Evolutionary conservation across 2,329 filamentous ascomycete species (phyloP).

Genomic region (Talaromyces sp.): DNA sequence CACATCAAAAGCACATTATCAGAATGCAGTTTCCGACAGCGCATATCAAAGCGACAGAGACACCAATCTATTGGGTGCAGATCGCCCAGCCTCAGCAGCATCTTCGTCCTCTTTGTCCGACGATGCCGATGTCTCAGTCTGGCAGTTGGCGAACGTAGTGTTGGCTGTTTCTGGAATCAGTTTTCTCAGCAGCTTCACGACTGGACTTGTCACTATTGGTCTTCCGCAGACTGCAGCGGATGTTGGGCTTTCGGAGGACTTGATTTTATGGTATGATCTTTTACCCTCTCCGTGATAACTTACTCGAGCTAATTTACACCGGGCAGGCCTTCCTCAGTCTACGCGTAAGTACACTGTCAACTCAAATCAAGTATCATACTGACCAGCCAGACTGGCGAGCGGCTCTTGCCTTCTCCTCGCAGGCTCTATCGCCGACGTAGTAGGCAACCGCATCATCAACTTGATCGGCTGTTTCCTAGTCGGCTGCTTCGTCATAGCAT

Average conservation of each 20-base stretch:
- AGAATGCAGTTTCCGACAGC: not conserved
- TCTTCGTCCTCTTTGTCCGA: not conserved
- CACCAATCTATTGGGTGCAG: not conserved
- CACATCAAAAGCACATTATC: not conserved
- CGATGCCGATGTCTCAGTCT: conserved; percentile 4
- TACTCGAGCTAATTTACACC: not conserved
- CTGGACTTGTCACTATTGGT: conserved; percentile 15
- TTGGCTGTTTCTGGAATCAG: conserved; percentile 13
- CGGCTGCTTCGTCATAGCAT: conserved; percentile 40
- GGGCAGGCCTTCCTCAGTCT: conserved; percentile 14
- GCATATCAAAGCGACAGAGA: not conserved
- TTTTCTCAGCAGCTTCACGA: conserved; percentile 13
- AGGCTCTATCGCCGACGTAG: conserved; percentile 48
- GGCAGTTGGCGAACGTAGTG: conserved; percentile 7
- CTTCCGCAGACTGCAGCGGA: conserved; percentile 13
- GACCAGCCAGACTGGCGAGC: conserved; percentile 18
- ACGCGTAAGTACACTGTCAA: conserved; percentile 18
- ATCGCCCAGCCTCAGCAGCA: not conserved
- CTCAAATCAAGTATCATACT: conserved; percentile 30
- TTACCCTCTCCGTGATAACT: not conserved
- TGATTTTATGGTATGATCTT: conserved; percentile 13
- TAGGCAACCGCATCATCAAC: conserved; percentile 46
- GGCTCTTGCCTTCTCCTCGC: conserved; percentile 48
- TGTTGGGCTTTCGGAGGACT: conserved; percentile 14
- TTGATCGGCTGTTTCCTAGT: conserved; percentile 45